Conservation (phyloP, 495 filamentous ascomycete genomes). For the Penicillium herquei region DNA sequence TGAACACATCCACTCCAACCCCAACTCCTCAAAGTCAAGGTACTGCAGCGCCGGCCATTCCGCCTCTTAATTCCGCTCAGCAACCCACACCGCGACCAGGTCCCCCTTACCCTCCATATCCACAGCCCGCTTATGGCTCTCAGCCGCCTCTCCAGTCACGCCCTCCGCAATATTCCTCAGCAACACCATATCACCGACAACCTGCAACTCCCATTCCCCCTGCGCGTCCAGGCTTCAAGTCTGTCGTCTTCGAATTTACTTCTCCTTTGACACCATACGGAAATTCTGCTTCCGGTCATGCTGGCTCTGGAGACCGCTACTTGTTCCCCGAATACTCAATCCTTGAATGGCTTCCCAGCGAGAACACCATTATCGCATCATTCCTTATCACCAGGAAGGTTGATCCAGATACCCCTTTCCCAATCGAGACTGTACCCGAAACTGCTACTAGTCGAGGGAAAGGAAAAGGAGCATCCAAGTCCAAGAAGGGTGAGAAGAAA, state of each 20-base stretch:
- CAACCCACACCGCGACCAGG: conserved; percentile 27
- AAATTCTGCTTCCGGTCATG: conserved; percentile 57
- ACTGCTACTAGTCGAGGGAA: conserved; percentile 24
- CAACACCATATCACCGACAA: conserved; percentile 37
- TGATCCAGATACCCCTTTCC: conserved; percentile 43
- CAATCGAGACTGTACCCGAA: conserved; percentile 33
- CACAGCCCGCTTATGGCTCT: conserved; percentile 32
- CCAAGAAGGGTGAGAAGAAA: conserved; percentile 43
- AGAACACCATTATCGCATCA: conserved; percentile 49
- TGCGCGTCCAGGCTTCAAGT: conserved; percentile 58
- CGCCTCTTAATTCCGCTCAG: conserved; percentile 17
- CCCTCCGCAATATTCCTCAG: conserved; percentile 34
- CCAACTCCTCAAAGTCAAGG: conserved; percentile 16
- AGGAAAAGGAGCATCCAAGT: conserved; percentile 34
- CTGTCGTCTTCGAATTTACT: conserved; percentile 80
- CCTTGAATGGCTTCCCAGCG: conserved; percentile 62
- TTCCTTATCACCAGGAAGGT: conserved; percentile 52
- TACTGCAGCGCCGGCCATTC: conserved; percentile 21
- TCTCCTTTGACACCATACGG: conserved; percentile 49
- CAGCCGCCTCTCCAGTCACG: conserved; percentile 41
- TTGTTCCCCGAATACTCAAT: conserved; percentile 85
- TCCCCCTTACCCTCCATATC: conserved; percentile 29
- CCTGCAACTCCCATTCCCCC: conserved; percentile 28
- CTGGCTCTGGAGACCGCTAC: conserved; percentile 77
- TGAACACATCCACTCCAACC: conserved; percentile 18